Evolutionary conservation across 441 rosid species (phyloP).

Genomic region (Mallotus repandus): DNA sequence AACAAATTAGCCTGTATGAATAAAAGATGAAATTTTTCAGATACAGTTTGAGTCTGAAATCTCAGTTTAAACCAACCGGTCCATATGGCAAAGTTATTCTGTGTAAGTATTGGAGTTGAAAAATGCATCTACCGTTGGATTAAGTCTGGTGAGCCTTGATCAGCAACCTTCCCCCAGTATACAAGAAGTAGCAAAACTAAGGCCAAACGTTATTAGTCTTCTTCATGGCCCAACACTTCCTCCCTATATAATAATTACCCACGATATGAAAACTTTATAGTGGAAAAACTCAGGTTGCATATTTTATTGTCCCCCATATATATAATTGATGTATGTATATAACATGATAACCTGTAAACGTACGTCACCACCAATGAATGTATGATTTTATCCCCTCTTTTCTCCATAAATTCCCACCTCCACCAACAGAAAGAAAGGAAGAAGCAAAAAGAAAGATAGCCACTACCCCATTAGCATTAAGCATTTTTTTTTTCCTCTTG

Average conservation of each 20-base stretch:
- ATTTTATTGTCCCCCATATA: constrained; percentile 55
- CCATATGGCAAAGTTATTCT: no score
- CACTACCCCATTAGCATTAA: background rate
- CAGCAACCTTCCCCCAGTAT: no score
- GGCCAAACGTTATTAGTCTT: no score
- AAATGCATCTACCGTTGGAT: no score
- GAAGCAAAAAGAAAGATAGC: background rate
- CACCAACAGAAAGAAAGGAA: constrained; percentile 8
- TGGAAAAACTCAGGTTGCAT: constrained; percentile 67
- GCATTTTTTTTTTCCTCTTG: background rate
- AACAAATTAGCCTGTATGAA: no score
- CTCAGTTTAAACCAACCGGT: no score
- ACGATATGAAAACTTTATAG: constrained; percentile 34
- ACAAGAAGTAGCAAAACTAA: no score
- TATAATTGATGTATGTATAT: constrained; percentile 23
- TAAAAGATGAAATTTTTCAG: no score
- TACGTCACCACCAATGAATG: constrained; percentile 41
- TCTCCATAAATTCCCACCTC: constrained; percentile 40
- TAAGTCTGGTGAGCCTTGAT: no score
- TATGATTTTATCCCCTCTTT: constrained; percentile 1
- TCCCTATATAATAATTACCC: constrained; percentile 38
- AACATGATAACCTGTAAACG: constrained; percentile 17
- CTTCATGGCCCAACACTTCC: no score
- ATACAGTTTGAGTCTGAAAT: no score
- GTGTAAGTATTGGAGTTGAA: no score